A percentile compares a stretch with the other conserved stretches of the same genome.
phyloP scores from a whole-genome alignment of 192 early-diverging fungal species.

The Obelidium mucronatum region DNA sequence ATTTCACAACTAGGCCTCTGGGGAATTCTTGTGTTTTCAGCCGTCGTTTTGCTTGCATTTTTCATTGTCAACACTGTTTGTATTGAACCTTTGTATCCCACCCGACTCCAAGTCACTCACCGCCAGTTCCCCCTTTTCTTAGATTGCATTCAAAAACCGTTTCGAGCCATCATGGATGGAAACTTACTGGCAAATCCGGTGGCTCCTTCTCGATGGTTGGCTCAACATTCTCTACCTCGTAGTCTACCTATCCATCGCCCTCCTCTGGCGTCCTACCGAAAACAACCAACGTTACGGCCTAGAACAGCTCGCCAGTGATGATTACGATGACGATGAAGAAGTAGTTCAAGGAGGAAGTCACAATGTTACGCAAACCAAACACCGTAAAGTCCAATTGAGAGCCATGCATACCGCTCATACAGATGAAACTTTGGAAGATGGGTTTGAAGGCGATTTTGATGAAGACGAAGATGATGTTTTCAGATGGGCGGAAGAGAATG shows the following conservation, averaged over 20 bases:
- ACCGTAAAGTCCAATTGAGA: conserved; percentile 17
- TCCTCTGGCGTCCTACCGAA: conserved; percentile 91
- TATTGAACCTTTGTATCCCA: too few species aligned
- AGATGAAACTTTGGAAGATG: conserved; percentile 28
- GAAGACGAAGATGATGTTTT: conserved; percentile 54
- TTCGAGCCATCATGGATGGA: conserved; percentile 72
- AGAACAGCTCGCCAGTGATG: conserved; percentile 79
- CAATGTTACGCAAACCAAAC: not conserved
- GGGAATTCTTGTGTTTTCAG: conserved; percentile 78
- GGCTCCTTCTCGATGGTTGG: conserved; percentile 94
- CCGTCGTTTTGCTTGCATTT: conserved; percentile 74
- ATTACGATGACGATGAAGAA: conserved; percentile 59
- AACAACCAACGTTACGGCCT: conserved; percentile 93
- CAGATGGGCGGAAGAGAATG: conserved; percentile 56
- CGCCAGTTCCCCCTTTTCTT: not conserved
- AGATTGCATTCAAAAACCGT: conserved; percentile 67
- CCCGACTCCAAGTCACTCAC: not conserved
- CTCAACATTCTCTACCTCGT: conserved; percentile 87
- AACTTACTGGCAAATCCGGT: conserved; percentile 82
- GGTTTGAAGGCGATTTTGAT: conserved; percentile 54
- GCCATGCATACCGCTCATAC: conserved; percentile 26
- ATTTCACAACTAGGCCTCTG: conserved; percentile 60
- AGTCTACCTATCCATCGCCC: conserved; percentile 78
- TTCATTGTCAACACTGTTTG: conserved; percentile 83
- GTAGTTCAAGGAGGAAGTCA: not conserved